These are phyloP conservation scores for Carex kokanica DNA, from an alignment of 176 grass and related monocot species.

Conservation along the genomic window DNA sequence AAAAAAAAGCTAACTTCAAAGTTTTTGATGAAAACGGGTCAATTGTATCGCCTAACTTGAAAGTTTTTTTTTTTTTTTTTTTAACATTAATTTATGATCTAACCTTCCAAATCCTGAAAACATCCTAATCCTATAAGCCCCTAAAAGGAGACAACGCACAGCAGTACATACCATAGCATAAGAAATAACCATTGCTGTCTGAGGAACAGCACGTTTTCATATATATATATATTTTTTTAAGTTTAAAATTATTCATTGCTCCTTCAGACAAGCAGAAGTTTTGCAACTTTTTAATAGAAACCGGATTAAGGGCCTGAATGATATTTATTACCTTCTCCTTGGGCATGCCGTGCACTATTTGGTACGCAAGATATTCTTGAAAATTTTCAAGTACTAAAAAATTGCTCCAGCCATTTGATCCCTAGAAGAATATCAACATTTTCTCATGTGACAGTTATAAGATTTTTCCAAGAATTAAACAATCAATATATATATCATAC, in stretches of 20 bases:
- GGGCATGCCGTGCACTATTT: no score
- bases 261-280: not conserved
- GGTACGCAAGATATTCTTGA: not conserved
- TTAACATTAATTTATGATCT: no score
- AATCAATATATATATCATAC: slow-evolving; percentile 14
- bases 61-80: no score
- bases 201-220: no score
- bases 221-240: no score
- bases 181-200: no score
- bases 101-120: no score
- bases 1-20: no score
- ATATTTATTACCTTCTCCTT: not conserved
- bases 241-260: not conserved
- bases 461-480: slow-evolving; percentile 2
- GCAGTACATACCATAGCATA: not conserved
- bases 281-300: not conserved
- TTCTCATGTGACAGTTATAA: not conserved
- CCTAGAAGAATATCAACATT: not conserved
- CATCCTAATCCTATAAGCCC: not conserved
- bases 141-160: not conserved
- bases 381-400: not conserved
- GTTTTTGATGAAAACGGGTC: no score
- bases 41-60: no score
- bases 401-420: not conserved
- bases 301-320: no score